Conservation (phyloP, 2,329 filamentous ascomycete genomes). For the Monilinia fructigena region DNA sequence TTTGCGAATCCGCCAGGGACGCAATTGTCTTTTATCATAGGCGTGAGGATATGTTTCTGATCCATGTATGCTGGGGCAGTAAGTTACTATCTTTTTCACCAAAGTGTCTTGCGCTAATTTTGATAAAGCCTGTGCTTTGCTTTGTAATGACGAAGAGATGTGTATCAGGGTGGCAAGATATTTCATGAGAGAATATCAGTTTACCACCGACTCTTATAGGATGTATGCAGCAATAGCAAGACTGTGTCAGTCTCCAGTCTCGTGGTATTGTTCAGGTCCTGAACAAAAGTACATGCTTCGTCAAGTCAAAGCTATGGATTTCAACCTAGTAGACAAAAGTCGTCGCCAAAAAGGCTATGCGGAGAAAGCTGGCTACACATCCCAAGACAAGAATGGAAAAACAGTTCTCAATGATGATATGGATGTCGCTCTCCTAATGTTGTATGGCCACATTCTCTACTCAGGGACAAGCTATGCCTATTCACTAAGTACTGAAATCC, state of each 20-base stretch:
- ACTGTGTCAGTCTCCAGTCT: conserved; percentile 68
- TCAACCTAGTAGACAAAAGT: conserved; percentile 55
- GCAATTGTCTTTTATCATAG: conserved; percentile 80
- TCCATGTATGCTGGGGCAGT: conserved; percentile 76
- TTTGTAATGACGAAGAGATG: conserved; percentile 74
- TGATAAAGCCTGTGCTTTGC: conserved; percentile 72
- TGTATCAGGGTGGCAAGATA: conserved; percentile 72
- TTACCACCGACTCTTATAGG: conserved; percentile 78
- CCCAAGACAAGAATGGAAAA: conserved; percentile 40
- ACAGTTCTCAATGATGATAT: conserved; percentile 44
- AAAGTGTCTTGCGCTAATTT: conserved; percentile 22
- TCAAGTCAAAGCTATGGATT: conserved; percentile 88
- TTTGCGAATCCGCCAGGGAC: conserved; percentile 74
- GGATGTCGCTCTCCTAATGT: conserved; percentile 77
- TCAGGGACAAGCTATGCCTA: conserved; percentile 79
- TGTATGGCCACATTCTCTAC: conserved; percentile 89
- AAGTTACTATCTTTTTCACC: conserved; percentile 39
- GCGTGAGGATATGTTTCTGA: conserved; percentile 64
- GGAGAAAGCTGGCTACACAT: conserved; percentile 45
- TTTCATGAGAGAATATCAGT: conserved; percentile 80
- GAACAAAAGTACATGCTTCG: conserved; percentile 89
- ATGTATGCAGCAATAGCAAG: conserved; percentile 78
- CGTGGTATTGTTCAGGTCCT: conserved; percentile 76
- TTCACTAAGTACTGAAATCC: conserved; percentile 61
- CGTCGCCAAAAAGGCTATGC: conserved; percentile 47